Evolutionary conservation across 331 rosid species (phyloP), one percentile per base, ranked within the genome.

Genomic region (Quercus tomentella): DNA sequence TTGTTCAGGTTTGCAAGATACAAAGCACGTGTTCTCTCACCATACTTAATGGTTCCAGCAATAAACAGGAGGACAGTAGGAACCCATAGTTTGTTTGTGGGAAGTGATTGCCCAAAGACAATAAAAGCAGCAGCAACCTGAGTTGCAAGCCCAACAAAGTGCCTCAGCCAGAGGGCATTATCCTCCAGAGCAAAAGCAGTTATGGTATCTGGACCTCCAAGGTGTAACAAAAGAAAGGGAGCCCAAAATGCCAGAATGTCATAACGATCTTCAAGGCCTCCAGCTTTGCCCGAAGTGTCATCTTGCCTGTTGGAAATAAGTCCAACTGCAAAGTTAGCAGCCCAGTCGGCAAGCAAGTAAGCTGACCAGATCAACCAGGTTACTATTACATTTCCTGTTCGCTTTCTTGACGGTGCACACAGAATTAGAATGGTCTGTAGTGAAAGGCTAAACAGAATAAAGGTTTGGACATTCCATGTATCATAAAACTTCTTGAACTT

Each of bases 171-270:
- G 22, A 88, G 83, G 22, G 81, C 87, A 33, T 90, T 88, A 43
- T 89, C 92, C 52, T 89, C 90, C 0, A 86, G 76, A 60, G 88
- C 78, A 54, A 89, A 84, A 2, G 90, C 90, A 22, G 89, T 84
- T 5, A 89, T 86, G 76, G 92, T 84, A 78, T 86, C 89, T 6
- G 90, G 89, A 3, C 92, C 87, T 23, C 92, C 92, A 8, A 89
- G 85, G 65, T 89, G 92, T n/a, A 89, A 35, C 28, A 89, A 76
- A 2, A 89, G 83, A 45, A 89, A 86, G 22, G 92, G 90, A 33
- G 90, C 75, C 92, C 92, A 89, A 8, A 89, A 82, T 1, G 84
- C 88, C 3, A 73, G 75, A 25, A 84, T 73, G 70, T 45, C 73
- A 3, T 4, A 4, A 18, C n/a, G n/a, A 4, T 33, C 72, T 1